Evolutionary conservation across 2,329 filamentous ascomycete species (phyloP).

Genomic region (Nemania sp.): DNA sequence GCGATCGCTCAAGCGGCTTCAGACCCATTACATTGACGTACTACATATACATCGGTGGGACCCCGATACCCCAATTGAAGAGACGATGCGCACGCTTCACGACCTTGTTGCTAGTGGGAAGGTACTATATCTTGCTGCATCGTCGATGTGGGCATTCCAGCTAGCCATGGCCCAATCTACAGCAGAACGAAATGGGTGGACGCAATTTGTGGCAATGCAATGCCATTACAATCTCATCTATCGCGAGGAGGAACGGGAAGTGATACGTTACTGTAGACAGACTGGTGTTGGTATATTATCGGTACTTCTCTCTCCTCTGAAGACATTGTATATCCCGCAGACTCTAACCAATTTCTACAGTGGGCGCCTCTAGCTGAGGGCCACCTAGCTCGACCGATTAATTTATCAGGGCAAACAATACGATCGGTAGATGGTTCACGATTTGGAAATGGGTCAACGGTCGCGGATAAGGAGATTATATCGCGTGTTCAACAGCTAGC

Average conservation of each 20-base stretch:
- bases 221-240: conserved; percentile 63
- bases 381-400: conserved; percentile 7
- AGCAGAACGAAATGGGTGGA: conserved; percentile 54
- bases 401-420: conserved; percentile 3
- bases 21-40: conserved; percentile 46
- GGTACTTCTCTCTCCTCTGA: conserved; percentile 5
- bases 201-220: conserved; percentile 65
- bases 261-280: conserved; percentile 48
- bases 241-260: conserved; percentile 62
- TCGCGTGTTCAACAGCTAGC: conserved; percentile 32
- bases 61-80: conserved; percentile 54
- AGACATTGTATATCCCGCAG: conserved; percentile 3
- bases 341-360: conserved; percentile 7
- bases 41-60: conserved; percentile 67
- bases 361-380: conserved; percentile 42
- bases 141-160: conserved; percentile 48
- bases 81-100: conserved; percentile 65
- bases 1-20: conserved; percentile 46
- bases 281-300: conserved; percentile 47
- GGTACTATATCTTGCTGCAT: conserved; percentile 58
- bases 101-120: conserved; percentile 62
- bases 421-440: conserved; percentile 8
- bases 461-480: conserved; percentile 5
- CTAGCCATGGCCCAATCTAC: conserved; percentile 48
- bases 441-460: conserved; percentile 4